Evolutionary conservation across 306 rosid species (phyloP), one percentile per base, ranked within the genome.

Genomic region (Cucurbita pepo): DNA sequence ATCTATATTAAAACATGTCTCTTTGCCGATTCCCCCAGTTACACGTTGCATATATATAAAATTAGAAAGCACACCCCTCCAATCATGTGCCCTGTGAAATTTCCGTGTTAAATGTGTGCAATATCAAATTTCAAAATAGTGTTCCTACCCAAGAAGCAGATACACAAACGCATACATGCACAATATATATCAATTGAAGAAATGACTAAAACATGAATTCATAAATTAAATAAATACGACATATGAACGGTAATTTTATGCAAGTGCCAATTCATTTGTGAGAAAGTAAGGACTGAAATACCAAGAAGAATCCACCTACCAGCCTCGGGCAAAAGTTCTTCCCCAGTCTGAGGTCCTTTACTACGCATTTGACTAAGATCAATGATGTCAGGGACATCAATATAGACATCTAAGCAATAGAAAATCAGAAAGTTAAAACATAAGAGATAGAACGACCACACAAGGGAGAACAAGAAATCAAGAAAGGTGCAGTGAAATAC

Each of bases 331-430:
- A 69, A 69, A 52, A 69, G 74, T 30, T 69, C 74, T 69, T 69
- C 59, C 25, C 74, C 74, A 30, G 58, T 44, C 25, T 30, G 22
- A 8, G 74, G 74, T 48, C 74, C 74, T 51, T 34, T 69, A 51
- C 74, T 69, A 69, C 74, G 59, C 59, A 69, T 22, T 21, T 67
- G 73, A 86, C 80, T 86, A 72, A 95, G 90, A 86, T 95, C 96
- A 73, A 95, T 91, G 81, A 91, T 78, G 82, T 95, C 99, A 58
- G 99, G 99, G 77, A 95, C 96, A 75, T 95, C 95, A 43, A 91
- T 80, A 69, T 94, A 91, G 69, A 94, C 97, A 94, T 94, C 99
- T 94, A 90, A 69, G 84, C 69, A 63, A 81, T 48, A 74, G 12
- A 82, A 47, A 71, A 6, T 48, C 9, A 4, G 34, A 77, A 55